Evolutionary conservation across 352 stramenopile species (phyloP).

Genomic region (Globisporangium rhizosaccharum): DNA sequence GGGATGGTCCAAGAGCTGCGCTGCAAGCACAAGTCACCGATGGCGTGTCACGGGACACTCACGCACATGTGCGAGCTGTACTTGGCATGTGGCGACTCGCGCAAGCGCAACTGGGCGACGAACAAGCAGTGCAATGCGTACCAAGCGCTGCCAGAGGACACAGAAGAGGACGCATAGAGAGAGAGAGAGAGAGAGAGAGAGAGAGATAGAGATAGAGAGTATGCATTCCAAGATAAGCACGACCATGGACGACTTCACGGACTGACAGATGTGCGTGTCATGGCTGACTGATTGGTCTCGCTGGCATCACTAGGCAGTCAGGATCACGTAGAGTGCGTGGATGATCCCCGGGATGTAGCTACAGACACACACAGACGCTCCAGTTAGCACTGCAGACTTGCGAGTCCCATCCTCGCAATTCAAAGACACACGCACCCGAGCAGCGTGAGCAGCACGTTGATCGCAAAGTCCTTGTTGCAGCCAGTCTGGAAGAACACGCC

Average conservation of each 20-base stretch:
- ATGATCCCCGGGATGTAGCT: slow-evolving; percentile 66
- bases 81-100: slow-evolving; percentile 55
- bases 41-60: slow-evolving; percentile 63
- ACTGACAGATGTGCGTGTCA: too few relatives aligned
- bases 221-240: too few relatives aligned
- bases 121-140: slow-evolving; percentile 59
- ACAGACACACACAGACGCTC: too few relatives aligned
- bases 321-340: slow-evolving; percentile 70
- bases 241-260: too few relatives aligned
- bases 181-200: not conserved
- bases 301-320: slow-evolving; percentile 47
- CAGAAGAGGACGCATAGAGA: slow-evolving; percentile 9
- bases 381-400: too few relatives aligned
- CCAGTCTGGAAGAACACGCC: slow-evolving; percentile 36
- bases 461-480: slow-evolving; percentile 37
- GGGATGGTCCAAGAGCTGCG: slow-evolving; percentile 76
- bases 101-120: slow-evolving; percentile 53
- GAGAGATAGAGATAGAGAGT: too few relatives aligned
- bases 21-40: slow-evolving; percentile 58
- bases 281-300: too few relatives aligned
- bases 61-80: slow-evolving; percentile 80
- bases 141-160: slow-evolving; percentile 17
- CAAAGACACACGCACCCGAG: too few relatives aligned
- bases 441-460: slow-evolving; percentile 56
- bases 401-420: too few relatives aligned